Base-by-base conservation (phyloP, 768 basidiomycete species). In the Calocera cornea region DNA sequence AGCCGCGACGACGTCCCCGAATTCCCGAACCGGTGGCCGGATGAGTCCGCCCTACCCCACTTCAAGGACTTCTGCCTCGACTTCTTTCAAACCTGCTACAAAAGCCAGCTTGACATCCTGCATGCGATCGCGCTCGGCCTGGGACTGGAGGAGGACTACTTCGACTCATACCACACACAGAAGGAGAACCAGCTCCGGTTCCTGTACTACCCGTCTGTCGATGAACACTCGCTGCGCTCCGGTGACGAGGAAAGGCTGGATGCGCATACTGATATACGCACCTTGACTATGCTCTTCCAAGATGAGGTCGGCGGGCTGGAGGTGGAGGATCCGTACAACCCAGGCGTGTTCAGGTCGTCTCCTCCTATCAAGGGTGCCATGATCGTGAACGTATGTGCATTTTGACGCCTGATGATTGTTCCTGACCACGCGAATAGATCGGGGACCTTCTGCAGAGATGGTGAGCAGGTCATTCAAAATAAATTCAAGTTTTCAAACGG, bases 291-390 rank as follows among this genome's bases (percentile, higher is more conserved):
- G 7, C 74, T 88, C 1, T 78, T 86, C 64, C 86, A 87, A 74
- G 85, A 87, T 70, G 77, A 80, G 2, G 78, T 81, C 1, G 85
- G 86, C 5, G 87, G 87, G 0, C 77, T 87, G 2, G 84, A 88
- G 71, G 81, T 87, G 2, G 83, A 86, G 72, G 80, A 83, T 71
- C 83, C 84, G 0, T 75, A 78, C 41, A 71, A 74, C 22, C 79
- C 82, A 2, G 84, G 82, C 1, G 31, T 64, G 1, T 77, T 75
- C 70, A 64, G 71, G 16, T 71, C 73, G 24, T 72, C 71, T 8
- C 75, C 78, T 2, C 80, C 83, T 0, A 68, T 84, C 19, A 77
- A 79, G 10, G 81, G 80, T 2, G 76, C 82, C 0, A 72, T 84
- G 12, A 76, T 84, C 11, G 80, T 85, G 24, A 84, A 85, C 65